Evolutionary conservation across 2,329 filamentous ascomycete genomes (phyloP).

Genomic region (Monosporascus sp.): DNA sequence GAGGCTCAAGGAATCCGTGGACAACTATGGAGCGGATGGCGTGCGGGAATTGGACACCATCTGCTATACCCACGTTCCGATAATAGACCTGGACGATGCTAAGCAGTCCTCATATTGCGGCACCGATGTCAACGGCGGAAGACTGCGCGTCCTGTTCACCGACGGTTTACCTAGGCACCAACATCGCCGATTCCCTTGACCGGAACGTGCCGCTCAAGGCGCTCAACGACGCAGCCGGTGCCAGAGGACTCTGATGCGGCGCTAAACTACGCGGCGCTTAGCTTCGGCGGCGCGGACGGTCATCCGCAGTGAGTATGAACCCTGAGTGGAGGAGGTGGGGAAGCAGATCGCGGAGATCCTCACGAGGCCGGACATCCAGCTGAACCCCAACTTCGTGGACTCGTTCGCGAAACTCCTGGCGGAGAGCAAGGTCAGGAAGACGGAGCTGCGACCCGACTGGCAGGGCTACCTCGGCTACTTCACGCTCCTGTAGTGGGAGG

Average conservation of each 20-base stretch:
- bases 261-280: conserved; percentile 40
- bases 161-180: conserved; percentile 37
- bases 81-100: conserved; percentile 41
- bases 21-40: conserved; percentile 31
- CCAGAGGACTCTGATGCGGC: conserved; percentile 17
- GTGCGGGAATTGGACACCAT: conserved; percentile 44
- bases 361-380: conserved; percentile 33
- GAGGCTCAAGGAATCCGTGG: conserved; percentile 34
- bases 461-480: conserved; percentile 37
- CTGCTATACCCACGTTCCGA: conserved; percentile 36
- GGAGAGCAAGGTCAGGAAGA: conserved; percentile 24
- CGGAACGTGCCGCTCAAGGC: conserved; percentile 35
- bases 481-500: conserved; percentile 38
- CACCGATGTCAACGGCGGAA: conserved; percentile 36
- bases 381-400: conserved; percentile 43
- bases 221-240: conserved; percentile 38
- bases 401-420: conserved; percentile 35
- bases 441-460: conserved; percentile 34
- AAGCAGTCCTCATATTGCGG: conserved; percentile 39
- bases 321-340: conserved; percentile 34
- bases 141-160: conserved; percentile 44
- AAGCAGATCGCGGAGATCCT: conserved; percentile 32
- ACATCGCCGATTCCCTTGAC: conserved; percentile 35
- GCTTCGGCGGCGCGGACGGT: conserved; percentile 31
- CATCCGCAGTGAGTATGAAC: conserved; percentile 40